Percentiles rank a stretch among this genome's conserved stretches.
phyloP scores from a whole-genome alignment of 495 filamentous ascomycete species.

The Aspergillus cavernicola region DNA sequence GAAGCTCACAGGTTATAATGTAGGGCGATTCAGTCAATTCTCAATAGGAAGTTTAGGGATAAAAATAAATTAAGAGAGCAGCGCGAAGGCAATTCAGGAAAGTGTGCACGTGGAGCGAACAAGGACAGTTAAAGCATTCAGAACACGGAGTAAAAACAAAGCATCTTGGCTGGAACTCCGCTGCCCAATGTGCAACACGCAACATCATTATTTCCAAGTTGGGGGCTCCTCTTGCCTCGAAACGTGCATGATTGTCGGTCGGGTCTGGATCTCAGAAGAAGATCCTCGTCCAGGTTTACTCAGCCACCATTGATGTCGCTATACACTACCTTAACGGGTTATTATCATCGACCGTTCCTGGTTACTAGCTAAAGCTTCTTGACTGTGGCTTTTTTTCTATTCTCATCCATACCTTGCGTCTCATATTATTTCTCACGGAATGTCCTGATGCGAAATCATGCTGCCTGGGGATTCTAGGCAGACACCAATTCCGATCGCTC shows the following conservation, averaged over 20 bases:
- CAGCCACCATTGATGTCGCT: neutral
- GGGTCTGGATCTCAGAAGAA: neutral
- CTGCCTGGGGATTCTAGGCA: neutral
- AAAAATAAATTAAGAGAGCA: neutral
- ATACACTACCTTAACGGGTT: neutral
- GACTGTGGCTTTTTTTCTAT: neutral
- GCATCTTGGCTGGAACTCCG: constrained; percentile 2
- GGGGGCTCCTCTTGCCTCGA: neutral
- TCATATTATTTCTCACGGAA: no score
- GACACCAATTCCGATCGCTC: neutral
- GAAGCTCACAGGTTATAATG: no score
- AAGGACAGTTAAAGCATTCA: neutral
- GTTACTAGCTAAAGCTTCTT: neutral
- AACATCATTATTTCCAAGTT: no score
- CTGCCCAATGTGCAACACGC: neutral
- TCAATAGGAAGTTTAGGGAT: neutral
- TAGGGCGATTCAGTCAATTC: no score
- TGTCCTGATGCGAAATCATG: neutral
- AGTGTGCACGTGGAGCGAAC: constrained; percentile 5
- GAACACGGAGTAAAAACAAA: constrained; percentile 3
- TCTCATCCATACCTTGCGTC: no score
- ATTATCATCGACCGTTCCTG: neutral
- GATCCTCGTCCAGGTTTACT: neutral
- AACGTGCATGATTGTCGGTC: neutral
- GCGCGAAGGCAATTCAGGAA: neutral